Conservation (phyloP, 2,329 filamentous ascomycete species). For the Curvularia sp. region DNA sequence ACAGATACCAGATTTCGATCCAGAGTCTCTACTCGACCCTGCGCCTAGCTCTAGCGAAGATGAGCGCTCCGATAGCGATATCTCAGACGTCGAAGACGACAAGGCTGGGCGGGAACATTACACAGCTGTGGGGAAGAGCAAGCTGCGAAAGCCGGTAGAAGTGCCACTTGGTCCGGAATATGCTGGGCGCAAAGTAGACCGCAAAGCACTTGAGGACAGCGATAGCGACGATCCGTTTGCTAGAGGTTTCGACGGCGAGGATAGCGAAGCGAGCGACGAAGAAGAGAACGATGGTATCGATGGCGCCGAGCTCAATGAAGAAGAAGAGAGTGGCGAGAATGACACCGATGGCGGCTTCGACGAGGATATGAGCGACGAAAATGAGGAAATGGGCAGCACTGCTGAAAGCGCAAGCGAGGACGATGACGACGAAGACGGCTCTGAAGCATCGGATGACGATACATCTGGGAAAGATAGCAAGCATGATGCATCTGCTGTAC, state of each 20-base stretch:
- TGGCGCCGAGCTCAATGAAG: constrained; percentile 12
- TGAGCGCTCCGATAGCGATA: constrained; percentile 61
- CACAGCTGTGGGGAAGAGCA: constrained; percentile 82
- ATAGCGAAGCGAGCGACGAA: constrained; percentile 51
- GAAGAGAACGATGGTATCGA: constrained; percentile 29
- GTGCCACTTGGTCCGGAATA: constrained; percentile 79
- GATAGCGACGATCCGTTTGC: constrained; percentile 62
- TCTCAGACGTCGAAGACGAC: constrained; percentile 51
- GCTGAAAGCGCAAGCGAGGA: constrained; percentile 58
- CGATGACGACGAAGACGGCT: constrained; percentile 54
- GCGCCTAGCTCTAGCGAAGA: constrained; percentile 64
- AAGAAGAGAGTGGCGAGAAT: constrained; percentile 34
- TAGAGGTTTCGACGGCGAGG: constrained; percentile 53
- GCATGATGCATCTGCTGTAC: constrained; percentile 62
- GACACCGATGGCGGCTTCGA: constrained; percentile 53
- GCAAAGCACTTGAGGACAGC: constrained; percentile 66
- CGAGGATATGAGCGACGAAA: constrained; percentile 43
- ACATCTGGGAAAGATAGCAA: constrained; percentile 47
- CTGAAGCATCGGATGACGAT: constrained; percentile 47
- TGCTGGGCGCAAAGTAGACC: constrained; percentile 75
- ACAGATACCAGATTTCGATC: constrained; percentile 72
- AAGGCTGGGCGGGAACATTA: constrained; percentile 85
- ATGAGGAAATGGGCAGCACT: constrained; percentile 57
- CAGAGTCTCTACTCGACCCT: constrained; percentile 70
- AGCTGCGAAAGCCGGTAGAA: constrained; percentile 75